Percentiles rank a stretch among this genome's conserved stretches.
phyloP scores from a whole-genome alignment of 1,284 basidiomycete genomes.

The Neolentinus lepideus region DNA sequence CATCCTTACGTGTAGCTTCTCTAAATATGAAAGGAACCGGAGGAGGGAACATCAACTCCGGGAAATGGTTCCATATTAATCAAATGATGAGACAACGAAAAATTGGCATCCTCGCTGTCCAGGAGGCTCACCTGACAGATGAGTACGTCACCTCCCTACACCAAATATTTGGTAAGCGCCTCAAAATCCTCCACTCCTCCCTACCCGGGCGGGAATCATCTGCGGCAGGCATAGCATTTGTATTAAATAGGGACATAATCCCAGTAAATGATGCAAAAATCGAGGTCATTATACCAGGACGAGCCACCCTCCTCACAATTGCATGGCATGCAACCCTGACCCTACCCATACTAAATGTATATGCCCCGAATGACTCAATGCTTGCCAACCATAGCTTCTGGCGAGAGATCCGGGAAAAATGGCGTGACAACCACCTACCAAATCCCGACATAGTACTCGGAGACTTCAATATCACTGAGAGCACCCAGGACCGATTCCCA shows the following conservation, averaged over 20 bases:
- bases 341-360: neutral
- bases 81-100: slow-evolving; percentile 19
- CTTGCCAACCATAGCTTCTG: neutral
- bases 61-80: slow-evolving; percentile 24
- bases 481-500: too few relatives aligned
- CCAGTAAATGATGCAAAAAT: neutral
- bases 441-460: slow-evolving; percentile 5
- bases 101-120: slow-evolving; percentile 20
- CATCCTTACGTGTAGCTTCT: slow-evolving; percentile 14
- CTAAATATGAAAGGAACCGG: slow-evolving; percentile 17
- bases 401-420: neutral
- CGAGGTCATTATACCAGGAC: neutral
- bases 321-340: neutral
- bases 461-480: too few relatives aligned
- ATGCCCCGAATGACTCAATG: slow-evolving; percentile 5
- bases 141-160: slow-evolving; percentile 7
- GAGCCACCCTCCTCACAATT: neutral
- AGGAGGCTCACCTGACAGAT: slow-evolving; percentile 23
- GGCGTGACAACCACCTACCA: neutral
- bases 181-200: slow-evolving; percentile 12
- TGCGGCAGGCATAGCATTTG: slow-evolving; percentile 6
- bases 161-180: slow-evolving; percentile 9
- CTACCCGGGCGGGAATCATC: slow-evolving; percentile 13
- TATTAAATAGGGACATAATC: neutral
- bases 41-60: neutral